phyloP scores from a whole-genome alignment of 352 stramenopile species.

The Phytopythium oedochilum region DNA sequence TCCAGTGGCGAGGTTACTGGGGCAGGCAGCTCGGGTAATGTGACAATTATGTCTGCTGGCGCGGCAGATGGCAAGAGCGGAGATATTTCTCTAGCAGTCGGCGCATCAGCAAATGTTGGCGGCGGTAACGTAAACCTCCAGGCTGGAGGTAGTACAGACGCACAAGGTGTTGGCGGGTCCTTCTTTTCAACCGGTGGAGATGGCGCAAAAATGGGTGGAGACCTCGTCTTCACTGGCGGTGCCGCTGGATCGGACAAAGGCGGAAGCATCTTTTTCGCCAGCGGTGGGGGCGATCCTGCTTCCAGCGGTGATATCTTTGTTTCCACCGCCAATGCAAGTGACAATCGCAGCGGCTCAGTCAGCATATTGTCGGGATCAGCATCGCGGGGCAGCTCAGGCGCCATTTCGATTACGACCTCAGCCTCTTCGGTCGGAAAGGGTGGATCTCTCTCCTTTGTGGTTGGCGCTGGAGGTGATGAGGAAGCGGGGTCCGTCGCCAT shows the following conservation, averaged over 20 bases:
- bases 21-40: background rate
- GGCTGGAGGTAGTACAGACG: background rate
- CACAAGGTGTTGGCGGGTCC: background rate
- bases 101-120: background rate
- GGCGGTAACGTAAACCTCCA: background rate
- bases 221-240: background rate
- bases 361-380: background rate
- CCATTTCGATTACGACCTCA: background rate
- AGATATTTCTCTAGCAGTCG: background rate
- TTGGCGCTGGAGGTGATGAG: background rate
- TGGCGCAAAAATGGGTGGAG: background rate
- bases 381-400: background rate
- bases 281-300: conserved; percentile 3
- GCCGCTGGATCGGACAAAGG: conserved; percentile 4
- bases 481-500: background rate
- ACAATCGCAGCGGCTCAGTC: background rate
- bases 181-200: background rate
- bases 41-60: background rate
- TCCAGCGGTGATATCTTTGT: conserved; percentile 3
- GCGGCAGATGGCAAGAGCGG: background rate
- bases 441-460: background rate
- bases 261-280: conserved; percentile 4
- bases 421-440: background rate
- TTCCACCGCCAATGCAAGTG: background rate
- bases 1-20: background rate